Base-by-base conservation (phyloP, 2,329 filamentous ascomycete genomes). In the Calonectria montana region DNA sequence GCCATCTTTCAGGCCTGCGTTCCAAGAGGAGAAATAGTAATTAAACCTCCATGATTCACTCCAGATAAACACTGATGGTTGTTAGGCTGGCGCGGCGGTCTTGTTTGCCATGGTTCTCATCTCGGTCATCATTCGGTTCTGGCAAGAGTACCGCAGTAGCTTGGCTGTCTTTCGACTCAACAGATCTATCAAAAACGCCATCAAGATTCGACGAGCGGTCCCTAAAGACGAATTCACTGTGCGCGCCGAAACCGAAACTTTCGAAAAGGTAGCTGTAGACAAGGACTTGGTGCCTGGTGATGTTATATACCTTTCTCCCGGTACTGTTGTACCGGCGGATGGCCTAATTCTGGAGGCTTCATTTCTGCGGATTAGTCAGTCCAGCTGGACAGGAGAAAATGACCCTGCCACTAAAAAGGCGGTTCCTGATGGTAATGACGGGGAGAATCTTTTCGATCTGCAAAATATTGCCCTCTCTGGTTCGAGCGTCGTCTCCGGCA, bases 341-440 rank as follows among this genome's bases (percentile, higher is more conserved):
- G 78, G 79, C 65, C 37, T 80, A 53, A 70, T 81, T n/a, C 68
- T 80, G 3, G 78, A 80, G 21, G 61, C 78, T 1, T 76, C 73
- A 12, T 81, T 80, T 39, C 71, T 80, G 1, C 78, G 78, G 2
- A 69, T 80, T 61, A 78, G 79, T 39, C 57, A 62, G 63, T 80
- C 79, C n/a, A 79, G 77, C 16, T 80, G 78, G 78, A 81, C 78
- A 0, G 80, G 80, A n/a, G 80, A 81, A 64, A 80, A 70, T 61
- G 75, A 74, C 10, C 79, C 80, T 3, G 77, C 77, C 2, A 64
- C 75, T 21, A 81, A 81, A 67, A 47, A 57, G 1, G 59, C 77
- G 1, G 69, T 64, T 16, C 15, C 29, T 2, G 43, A 25, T 13
- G 76, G 74, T 29, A 73, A 75, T 39, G 80, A 79, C 31, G 71